Evolutionary conservation across 2,329 filamentous ascomycete species (phyloP).

Genomic region (Xylaria sp.): DNA sequence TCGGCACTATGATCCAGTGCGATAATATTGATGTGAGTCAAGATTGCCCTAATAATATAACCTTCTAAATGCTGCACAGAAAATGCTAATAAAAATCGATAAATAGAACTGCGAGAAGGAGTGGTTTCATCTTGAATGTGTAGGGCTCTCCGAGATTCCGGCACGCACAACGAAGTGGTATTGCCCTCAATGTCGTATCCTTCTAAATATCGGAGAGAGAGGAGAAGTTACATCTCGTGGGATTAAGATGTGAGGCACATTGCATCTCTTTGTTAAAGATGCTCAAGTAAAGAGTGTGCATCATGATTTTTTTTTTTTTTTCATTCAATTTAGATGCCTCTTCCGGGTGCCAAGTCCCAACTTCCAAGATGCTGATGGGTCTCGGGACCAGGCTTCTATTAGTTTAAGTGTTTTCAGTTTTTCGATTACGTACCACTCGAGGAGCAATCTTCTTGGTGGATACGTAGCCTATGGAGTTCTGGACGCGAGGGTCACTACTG

Average conservation of each 20-base stretch:
- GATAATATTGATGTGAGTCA: conserved; percentile 75
- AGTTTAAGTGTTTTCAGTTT: background rate
- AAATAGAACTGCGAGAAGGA: conserved; percentile 73
- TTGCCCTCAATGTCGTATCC: conserved; percentile 74
- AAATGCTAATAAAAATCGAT: conserved; percentile 35
- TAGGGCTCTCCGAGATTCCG: conserved; percentile 70
- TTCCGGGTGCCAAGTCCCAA: too few relatives aligned
- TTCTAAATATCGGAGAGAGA: conserved; percentile 66
- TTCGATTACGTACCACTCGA: background rate
- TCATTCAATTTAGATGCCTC: too few relatives aligned
- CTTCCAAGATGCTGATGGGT: too few relatives aligned
- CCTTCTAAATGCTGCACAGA: conserved; percentile 1
- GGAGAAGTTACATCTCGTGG: conserved; percentile 67
- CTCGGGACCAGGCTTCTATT: background rate
- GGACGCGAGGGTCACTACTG: background rate
- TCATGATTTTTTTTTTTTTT: background rate
- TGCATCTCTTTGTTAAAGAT: background rate
- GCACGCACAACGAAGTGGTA: conserved; percentile 82
- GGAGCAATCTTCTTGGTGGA: background rate
- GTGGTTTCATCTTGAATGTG: conserved; percentile 85
- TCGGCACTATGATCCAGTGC: conserved; percentile 82
- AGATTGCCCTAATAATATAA: conserved; percentile 28
- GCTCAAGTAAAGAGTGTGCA: background rate
- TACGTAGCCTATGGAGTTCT: background rate
- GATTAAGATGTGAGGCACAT: conserved; percentile 49